Base-by-base conservation (phyloP, 2,329 filamentous ascomycete species). In the Pseudogymnoascus sp. region DNA sequence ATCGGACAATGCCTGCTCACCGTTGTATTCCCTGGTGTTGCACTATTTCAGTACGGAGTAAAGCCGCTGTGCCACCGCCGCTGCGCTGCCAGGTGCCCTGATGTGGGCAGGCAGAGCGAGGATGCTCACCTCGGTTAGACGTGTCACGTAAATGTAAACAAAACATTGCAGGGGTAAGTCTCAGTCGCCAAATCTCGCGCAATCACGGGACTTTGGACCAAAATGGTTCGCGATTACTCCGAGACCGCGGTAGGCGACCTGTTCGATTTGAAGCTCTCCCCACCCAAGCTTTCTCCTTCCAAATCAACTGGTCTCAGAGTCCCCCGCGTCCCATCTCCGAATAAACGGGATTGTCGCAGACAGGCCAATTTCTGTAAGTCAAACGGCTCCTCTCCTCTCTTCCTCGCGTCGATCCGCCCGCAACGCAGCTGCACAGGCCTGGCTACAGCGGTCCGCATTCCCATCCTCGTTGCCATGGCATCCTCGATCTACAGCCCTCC, bases 131-230 rank as follows among this genome's bases (percentile, higher is more conserved):
- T 56, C 50, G 50, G 50, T 56, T 56, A 56, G 50, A 56, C 50
- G 50, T 56, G 50, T 56, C 50, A 33, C 50, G 50, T 7, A 56
- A 56, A 33, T 33, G 50, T 56, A 56, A 56, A 56, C 50, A 56
- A 56, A 56, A 56, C 50, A 56, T 56, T 35, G 29, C 50, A 56
- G 50, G 50, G 50, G 29, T 56, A 19, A 13, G 50, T 56, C 26
- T 56, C 29, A 56, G 50, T 56, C 50, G 50, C 50, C 50, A 56
- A 56, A 56, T 33, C 50, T 56, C 50, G 50, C 50, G 50, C 50
- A 56, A 56, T 56, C 50, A 56, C 50, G 50, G 50, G 50, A 56
- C 50, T 56, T 53, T 31, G 50, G n/a, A 50, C 29, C 50, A 33
- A 26, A 56, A 56, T 13, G 50, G 50, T 11, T 33, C 29, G 16